phyloP scores from a whole-genome alignment of 805 yeast genomes.

The Komagataella mondaviorum region DNA sequence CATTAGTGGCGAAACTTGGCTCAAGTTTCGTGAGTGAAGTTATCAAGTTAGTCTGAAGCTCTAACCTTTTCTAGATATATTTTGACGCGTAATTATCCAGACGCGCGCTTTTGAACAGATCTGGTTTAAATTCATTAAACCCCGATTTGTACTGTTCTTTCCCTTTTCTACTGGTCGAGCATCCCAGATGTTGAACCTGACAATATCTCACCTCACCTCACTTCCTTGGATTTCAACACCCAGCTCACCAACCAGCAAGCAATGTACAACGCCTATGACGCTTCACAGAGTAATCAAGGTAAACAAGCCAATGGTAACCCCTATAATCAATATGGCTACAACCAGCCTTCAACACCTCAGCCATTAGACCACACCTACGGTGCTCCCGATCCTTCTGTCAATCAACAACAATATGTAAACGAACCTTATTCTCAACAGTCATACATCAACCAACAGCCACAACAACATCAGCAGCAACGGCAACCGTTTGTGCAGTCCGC shows the following conservation, averaged over 20 bases:
- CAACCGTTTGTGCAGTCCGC: constrained; percentile 7
- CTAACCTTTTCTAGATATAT: not conserved
- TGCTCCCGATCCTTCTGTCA: not conserved
- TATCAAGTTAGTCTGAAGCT: not conserved
- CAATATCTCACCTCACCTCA: not conserved
- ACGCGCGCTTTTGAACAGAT: not conserved
- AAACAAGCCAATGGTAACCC: not conserved
- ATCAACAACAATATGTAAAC: not conserved
- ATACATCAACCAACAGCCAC: not conserved
- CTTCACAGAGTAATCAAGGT: not conserved
- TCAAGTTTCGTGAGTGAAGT: not conserved
- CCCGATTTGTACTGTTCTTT: not conserved
- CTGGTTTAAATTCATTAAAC: not conserved
- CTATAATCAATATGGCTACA: not conserved
- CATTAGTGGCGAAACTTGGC: not conserved
- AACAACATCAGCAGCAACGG: constrained; percentile 12
- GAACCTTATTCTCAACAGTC: not conserved
- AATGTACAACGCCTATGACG: not conserved
- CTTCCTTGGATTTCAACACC: not conserved
- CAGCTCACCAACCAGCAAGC: not conserved
- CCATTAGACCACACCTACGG: not conserved
- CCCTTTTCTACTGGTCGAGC: not conserved
- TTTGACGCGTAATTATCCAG: not conserved
- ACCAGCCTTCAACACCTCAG: not conserved
- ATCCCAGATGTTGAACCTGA: not conserved